Conservation (phyloP, 495 filamentous ascomycete species). For the Podospora fimiseda region DNA sequence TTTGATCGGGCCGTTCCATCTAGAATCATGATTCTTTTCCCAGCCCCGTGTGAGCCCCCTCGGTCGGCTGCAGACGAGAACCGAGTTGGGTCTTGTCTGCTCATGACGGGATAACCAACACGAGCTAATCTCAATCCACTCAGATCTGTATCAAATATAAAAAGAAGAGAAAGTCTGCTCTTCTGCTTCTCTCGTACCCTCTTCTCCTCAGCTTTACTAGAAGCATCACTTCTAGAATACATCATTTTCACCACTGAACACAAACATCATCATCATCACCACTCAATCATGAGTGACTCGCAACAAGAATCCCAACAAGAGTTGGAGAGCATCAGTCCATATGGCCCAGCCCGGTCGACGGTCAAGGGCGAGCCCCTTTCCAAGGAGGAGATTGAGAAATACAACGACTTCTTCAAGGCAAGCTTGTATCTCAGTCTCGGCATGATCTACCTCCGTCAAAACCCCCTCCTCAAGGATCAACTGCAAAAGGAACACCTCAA, state of each 20-base stretch:
- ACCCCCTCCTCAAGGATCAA: slow-evolving; percentile 58
- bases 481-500: slow-evolving; percentile 60
- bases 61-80: no score
- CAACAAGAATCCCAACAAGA: slow-evolving; percentile 15
- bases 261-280: not conserved
- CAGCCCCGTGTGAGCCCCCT: no score
- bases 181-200: not conserved
- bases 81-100: no score
- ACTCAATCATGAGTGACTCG: slow-evolving; percentile 30
- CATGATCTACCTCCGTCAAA: slow-evolving; percentile 67
- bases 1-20: not conserved
- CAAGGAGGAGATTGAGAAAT: slow-evolving; percentile 57
- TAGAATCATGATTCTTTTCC: not conserved
- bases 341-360: slow-evolving; percentile 59
- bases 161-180: not conserved
- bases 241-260: not conserved
- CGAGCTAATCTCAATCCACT: no score
- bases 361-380: slow-evolving; percentile 51
- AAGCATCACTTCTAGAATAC: slow-evolving; percentile 2
- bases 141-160: no score
- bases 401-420: slow-evolving; percentile 61
- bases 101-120: no score
- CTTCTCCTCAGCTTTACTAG: slow-evolving; percentile 3
- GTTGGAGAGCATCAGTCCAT: slow-evolving; percentile 52
- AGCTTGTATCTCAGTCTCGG: slow-evolving; percentile 66